These are phyloP conservation scores for Scedosporium dehoogii DNA, from an alignment of 2,329 filamentous ascomycete species.

Conservation along the genomic window DNA sequence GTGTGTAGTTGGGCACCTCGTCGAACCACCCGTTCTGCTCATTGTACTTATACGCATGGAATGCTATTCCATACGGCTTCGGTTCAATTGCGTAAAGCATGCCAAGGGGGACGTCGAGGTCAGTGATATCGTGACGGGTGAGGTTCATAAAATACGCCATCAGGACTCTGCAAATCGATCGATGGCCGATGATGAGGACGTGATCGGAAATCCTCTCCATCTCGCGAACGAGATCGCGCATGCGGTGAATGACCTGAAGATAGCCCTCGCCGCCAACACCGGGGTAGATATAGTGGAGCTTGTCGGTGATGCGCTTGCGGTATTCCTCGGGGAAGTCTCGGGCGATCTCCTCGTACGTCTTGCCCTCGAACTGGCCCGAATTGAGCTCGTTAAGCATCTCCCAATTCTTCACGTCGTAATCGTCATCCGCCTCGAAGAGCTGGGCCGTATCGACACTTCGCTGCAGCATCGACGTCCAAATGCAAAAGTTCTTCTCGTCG, in stretches of 20 bases:
- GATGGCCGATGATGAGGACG: constrained; percentile 83
- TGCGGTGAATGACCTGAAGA: constrained; percentile 89
- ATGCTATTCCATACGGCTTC: constrained; percentile 95
- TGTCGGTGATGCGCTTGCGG: constrained; percentile 67
- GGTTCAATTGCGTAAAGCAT: constrained; percentile 93
- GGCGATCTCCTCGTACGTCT: constrained; percentile 88
- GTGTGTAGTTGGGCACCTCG: constrained; percentile 73
- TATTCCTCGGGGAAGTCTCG: constrained; percentile 74
- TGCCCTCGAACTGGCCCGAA: constrained; percentile 82
- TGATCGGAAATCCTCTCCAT: constrained; percentile 96
- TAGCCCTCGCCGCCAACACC: constrained; percentile 95
- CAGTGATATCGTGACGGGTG: constrained; percentile 81
- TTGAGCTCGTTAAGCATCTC: constrained; percentile 97
- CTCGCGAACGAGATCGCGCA: constrained; percentile 92
- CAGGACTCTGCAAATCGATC: constrained; percentile 82
- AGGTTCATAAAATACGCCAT: constrained; percentile 96
- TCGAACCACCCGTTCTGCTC: constrained; percentile 70
- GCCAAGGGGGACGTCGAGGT: constrained; percentile 86
- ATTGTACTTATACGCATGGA: constrained; percentile 91
- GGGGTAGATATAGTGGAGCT: constrained; percentile 93
- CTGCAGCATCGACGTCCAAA: constrained; percentile 96
- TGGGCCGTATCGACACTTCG: constrained; percentile 81
- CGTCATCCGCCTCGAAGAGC: constrained; percentile 81
- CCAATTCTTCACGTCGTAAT: constrained; percentile 95
- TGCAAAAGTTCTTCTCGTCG: constrained; percentile 84